A percentile compares a stretch with the other conserved stretches of the same genome.
Evolutionary conservation across 352 stramenopile genomes (phyloP).

Genomic region (Globisporangium cystogenes): DNA sequence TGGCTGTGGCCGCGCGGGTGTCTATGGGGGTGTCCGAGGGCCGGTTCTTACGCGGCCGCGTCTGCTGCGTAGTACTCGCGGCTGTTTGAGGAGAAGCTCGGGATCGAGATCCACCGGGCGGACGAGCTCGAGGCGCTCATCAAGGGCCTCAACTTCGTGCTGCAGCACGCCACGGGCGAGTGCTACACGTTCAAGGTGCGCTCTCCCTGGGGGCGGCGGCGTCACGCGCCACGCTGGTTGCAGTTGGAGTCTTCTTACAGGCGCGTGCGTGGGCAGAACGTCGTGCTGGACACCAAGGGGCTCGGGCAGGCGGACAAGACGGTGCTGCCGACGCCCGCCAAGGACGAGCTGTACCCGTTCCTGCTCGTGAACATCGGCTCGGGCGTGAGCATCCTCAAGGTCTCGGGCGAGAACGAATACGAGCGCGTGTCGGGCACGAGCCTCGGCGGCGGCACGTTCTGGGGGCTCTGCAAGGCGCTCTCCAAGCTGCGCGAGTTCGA

Average conservation of each 20-base stretch:
- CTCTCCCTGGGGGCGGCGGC: no score
- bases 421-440: slow-evolving; percentile 96
- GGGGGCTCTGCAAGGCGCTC: slow-evolving; percentile 92
- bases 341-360: slow-evolving; percentile 89
- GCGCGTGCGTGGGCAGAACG: slow-evolving; percentile 19
- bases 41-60: no score
- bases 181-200: slow-evolving; percentile 94
- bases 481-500: slow-evolving; percentile 83
- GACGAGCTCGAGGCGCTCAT: slow-evolving; percentile 97
- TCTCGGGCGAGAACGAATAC: slow-evolving; percentile 86
- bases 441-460: slow-evolving; percentile 97
- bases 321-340: slow-evolving; percentile 47
- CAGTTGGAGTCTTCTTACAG: no score
- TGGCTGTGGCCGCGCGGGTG: background rate
- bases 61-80: slow-evolving; percentile 37
- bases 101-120: slow-evolving; percentile 91
- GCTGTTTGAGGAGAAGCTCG: slow-evolving; percentile 88
- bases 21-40: no score
- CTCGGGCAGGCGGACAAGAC: slow-evolving; percentile 54
- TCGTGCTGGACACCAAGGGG: slow-evolving; percentile 50
- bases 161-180: slow-evolving; percentile 90
- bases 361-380: slow-evolving; percentile 98
- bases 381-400: slow-evolving; percentile 95
- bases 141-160: slow-evolving; percentile 95
- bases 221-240: no score